Evolutionary conservation across 2,329 filamentous ascomycete species (phyloP).

Genomic region (Diaporthe vaccinii): DNA sequence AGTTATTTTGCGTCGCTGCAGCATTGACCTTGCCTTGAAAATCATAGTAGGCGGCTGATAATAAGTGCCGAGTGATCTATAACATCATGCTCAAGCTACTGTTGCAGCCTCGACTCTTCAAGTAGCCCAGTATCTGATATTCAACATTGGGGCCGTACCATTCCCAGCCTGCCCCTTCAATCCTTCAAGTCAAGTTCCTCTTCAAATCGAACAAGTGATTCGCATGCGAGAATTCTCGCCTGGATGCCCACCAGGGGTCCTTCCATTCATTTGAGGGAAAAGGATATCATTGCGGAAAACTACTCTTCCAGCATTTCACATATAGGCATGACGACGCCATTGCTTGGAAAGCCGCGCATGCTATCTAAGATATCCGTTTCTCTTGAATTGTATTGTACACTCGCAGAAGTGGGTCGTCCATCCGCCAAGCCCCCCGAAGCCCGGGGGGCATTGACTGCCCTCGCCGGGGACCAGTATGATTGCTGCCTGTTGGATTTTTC

Average conservation of each 20-base stretch:
- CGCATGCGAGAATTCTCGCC: neutral
- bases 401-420: neutral
- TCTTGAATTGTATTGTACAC: neutral
- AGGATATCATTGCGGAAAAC: neutral
- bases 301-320: neutral
- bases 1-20: neutral
- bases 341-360: neutral
- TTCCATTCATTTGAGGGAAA: neutral
- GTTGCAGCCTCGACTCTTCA: neutral
- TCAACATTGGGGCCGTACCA: too few relatives aligned
- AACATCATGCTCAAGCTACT: too few relatives aligned
- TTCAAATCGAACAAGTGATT: neutral
- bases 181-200: neutral
- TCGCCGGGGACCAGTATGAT: neutral
- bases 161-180: neutral
- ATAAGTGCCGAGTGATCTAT: neutral
- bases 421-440: too few relatives aligned
- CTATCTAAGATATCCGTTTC: neutral
- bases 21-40: too few relatives aligned
- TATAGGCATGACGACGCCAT: neutral
- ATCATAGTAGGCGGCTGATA: neutral
- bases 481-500: neutral
- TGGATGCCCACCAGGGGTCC: too few relatives aligned
- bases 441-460: too few relatives aligned
- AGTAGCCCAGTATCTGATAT: neutral